Base-by-base conservation (phyloP, 331 rosid genomes). In the Malus hybrid region DNA sequence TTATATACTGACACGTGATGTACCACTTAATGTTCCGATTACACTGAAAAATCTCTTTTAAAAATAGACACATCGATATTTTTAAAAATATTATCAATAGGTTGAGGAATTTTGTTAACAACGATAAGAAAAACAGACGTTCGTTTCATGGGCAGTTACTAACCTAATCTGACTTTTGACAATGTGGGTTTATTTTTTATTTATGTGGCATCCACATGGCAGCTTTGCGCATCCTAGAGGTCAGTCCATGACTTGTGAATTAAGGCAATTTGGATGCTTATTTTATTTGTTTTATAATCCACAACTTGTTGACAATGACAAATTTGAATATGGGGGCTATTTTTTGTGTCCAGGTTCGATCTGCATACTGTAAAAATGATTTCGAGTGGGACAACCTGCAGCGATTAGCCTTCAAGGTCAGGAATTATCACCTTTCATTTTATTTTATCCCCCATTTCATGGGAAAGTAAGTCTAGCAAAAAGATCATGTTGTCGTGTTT, bases 301-400 rank as follows among this genome's bases (percentile, higher is more conserved):
- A 28, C 9, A 6, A 10, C n/a, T 42, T 57, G 18, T 65, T n/a
- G 1, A 20, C 62, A 0, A 14, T 69, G 44, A 68, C 28, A 27
- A 59, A 9, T 66, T 52, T 70, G 27, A 79, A 78, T 6, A 80
- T 15, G 24, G 46, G 12, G 46, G 13, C 12, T 2, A 39, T 39
- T 0, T 39, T 9, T 52, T 52, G 57, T 62, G 77, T 71, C 67
- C 69, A 94, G 97, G 97, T 92, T 75, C 88, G 99, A 72, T 86
- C 97, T 77, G 93, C 93, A 44, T 89, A 95, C 81, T 87, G 99
- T 77, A 88, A 95, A 80, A 80, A 78, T 32, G 99, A 92, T 80
- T 95, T 95, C 73, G 99, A 90, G 76, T 92, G 99, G 97, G 93
- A 92, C 87, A 90, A 92, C 86, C 52, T 92, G 80, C 50, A 90